Conservation (phyloP, 352 stramenopile genomes). For the Salisapilia sapeloensis region DNA sequence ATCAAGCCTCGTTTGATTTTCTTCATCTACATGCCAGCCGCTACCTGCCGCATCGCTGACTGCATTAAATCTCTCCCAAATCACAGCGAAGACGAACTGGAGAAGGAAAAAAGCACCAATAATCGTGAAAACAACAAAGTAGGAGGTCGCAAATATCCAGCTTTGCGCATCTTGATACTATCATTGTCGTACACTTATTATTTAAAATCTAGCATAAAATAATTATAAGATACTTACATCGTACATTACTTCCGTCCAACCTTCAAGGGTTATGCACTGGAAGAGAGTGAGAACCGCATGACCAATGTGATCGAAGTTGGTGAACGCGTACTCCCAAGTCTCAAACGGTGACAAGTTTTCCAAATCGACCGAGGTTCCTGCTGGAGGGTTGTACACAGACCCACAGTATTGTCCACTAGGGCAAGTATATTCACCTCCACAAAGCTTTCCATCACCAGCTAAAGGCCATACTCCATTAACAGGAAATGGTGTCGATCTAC, state of each 20-base stretch:
- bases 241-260: slow-evolving; percentile 78
- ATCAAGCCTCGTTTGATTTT: too few relatives aligned
- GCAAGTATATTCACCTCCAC: slow-evolving; percentile 18
- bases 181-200: not conserved
- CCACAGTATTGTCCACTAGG: slow-evolving; percentile 12
- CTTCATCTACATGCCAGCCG: slow-evolving; percentile 17
- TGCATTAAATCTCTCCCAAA: slow-evolving; percentile 39
- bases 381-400: slow-evolving; percentile 15
- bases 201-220: slow-evolving; percentile 1
- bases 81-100: slow-evolving; percentile 71
- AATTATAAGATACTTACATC: slow-evolving; percentile 25
- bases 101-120: slow-evolving; percentile 71
- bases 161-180: slow-evolving; percentile 14
- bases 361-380: slow-evolving; percentile 12
- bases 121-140: slow-evolving; percentile 68
- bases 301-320: slow-evolving; percentile 73
- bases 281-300: slow-evolving; percentile 73
- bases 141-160: slow-evolving; percentile 25
- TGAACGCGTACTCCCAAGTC: slow-evolving; percentile 58
- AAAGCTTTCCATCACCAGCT: slow-evolving; percentile 8
- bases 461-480: slow-evolving; percentile 19
- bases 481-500: slow-evolving; percentile 23
- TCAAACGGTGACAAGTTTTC: slow-evolving; percentile 15
- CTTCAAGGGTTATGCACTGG: slow-evolving; percentile 79
- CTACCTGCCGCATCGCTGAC: slow-evolving; percentile 17